A percentile compares a stretch with the other conserved stretches of the same genome.
Conservation (phyloP, 768 basidiomycete species). For the Multifurca ochricompacta region DNA sequence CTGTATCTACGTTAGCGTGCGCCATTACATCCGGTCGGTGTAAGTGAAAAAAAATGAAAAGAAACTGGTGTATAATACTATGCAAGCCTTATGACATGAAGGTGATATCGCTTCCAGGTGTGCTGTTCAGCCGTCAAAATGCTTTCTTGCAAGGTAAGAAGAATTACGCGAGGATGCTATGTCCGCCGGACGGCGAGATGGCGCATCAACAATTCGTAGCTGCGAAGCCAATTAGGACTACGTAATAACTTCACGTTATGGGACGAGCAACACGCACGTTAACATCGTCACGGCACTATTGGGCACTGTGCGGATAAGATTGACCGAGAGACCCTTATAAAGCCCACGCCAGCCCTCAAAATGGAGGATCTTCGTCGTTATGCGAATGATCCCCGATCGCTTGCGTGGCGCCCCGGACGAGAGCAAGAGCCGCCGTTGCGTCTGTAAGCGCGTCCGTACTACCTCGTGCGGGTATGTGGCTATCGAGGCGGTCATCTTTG, state of each 20-base stretch:
- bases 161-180: not conserved
- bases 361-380: slow-evolving; percentile 58
- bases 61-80: slow-evolving; percentile 14
- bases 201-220: slow-evolving; percentile 39
- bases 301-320: slow-evolving; percentile 90
- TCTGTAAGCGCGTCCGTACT: slow-evolving; percentile 94
- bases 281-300: slow-evolving; percentile 95
- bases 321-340: slow-evolving; percentile 91
- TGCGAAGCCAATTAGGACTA: slow-evolving; percentile 8
- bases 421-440: slow-evolving; percentile 47
- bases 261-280: slow-evolving; percentile 46
- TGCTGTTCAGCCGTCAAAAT: not conserved
- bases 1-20: slow-evolving; percentile 10
- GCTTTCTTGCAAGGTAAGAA: not conserved
- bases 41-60: not conserved
- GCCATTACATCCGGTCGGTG: slow-evolving; percentile 1
- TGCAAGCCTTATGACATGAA: slow-evolving; percentile 6
- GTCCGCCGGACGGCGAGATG: slow-evolving; percentile 16
- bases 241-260: not conserved
- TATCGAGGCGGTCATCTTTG: slow-evolving; percentile 94
- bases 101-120: slow-evolving; percentile 11
- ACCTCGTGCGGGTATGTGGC: slow-evolving; percentile 99
- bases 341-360: slow-evolving; percentile 87
- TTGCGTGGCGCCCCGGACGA: slow-evolving; percentile 54
- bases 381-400: slow-evolving; percentile 61